These are phyloP conservation scores for Linum lewisii DNA, from an alignment of 345 rosid species.

Conservation along the genomic window DNA sequence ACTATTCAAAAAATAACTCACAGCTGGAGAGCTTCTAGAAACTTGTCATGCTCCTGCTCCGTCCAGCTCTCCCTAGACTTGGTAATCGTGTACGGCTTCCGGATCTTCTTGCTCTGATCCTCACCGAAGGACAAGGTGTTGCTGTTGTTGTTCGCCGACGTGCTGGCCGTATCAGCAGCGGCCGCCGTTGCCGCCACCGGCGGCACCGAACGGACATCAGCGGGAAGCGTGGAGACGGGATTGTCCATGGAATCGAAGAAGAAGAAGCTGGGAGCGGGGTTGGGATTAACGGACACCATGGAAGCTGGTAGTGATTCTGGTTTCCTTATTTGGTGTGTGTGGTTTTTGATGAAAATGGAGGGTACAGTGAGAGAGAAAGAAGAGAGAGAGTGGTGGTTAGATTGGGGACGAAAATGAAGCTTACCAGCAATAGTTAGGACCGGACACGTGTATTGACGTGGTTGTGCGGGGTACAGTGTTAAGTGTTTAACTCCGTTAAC, in stretches of 20 bases:
- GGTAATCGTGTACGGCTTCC: constrained; percentile 88
- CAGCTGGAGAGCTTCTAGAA: constrained; percentile 93
- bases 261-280: constrained; percentile 45
- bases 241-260: constrained; percentile 45
- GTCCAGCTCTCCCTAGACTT: constrained; percentile 98
- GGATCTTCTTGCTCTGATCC: constrained; percentile 58
- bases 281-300: constrained; percentile 66
- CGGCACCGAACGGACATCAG: constrained; percentile 31
- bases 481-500: no score
- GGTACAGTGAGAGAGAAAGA: constrained; percentile 2
- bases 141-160: constrained; percentile 9
- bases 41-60: constrained; percentile 87
- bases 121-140: constrained; percentile 30
- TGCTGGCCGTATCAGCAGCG: neutral
- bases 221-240: constrained; percentile 20
- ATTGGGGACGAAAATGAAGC: constrained; percentile 4
- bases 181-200: constrained; percentile 7
- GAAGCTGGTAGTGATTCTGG: neutral
- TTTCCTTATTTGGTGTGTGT: neutral
- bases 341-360: neutral
- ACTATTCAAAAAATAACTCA: no score
- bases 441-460: constrained; percentile 29
- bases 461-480: neutral
- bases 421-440: neutral
- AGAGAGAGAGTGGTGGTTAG: constrained; percentile 3